Percentiles rank a stretch among this genome's conserved stretches.
Conservation (phyloP, 78 protist species). For the Andalucia godoyi region DNA sequence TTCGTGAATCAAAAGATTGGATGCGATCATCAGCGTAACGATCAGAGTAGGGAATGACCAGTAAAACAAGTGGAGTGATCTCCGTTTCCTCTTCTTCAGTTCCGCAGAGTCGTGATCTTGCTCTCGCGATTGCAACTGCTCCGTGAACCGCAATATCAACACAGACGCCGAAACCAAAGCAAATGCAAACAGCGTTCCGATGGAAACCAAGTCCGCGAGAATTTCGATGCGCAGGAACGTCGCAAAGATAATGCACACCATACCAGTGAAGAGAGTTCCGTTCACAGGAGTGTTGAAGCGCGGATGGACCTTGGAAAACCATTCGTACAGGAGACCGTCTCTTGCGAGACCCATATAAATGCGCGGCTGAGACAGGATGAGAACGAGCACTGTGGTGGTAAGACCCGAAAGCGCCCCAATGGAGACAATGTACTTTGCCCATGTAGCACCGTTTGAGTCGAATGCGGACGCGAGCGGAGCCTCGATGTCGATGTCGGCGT, state of each 20-base stretch:
- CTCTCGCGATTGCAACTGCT: not conserved
- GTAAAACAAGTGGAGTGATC: no score
- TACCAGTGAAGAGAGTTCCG: slow-evolving; percentile 35
- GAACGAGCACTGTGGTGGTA: not conserved
- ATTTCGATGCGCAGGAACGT: slow-evolving; percentile 17
- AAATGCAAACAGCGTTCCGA: slow-evolving; percentile 50
- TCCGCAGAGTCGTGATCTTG: no score
- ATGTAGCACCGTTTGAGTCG: slow-evolving; percentile 6
- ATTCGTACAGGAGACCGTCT: slow-evolving; percentile 1
- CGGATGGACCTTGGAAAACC: not conserved
- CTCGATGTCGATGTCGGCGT: slow-evolving; percentile 6
- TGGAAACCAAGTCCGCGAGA: slow-evolving; percentile 39
- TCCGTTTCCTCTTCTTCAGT: no score
- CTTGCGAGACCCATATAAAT: not conserved
- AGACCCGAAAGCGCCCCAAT: not conserved
- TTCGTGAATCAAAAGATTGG: no score
- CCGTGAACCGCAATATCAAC: not conserved
- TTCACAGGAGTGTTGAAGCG: slow-evolving; percentile 23
- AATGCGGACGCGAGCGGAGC: slow-evolving; percentile 41
- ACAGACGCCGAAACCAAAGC: slow-evolving; percentile 21
- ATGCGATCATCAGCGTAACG: no score
- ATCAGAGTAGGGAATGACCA: no score
- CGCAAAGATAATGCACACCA: slow-evolving; percentile 11
- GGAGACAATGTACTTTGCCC: not conserved
- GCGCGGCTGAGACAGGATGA: not conserved